Evolutionary conservation across 768 basidiomycete genomes (phyloP).

Genomic region (Suillus alpinus): DNA sequence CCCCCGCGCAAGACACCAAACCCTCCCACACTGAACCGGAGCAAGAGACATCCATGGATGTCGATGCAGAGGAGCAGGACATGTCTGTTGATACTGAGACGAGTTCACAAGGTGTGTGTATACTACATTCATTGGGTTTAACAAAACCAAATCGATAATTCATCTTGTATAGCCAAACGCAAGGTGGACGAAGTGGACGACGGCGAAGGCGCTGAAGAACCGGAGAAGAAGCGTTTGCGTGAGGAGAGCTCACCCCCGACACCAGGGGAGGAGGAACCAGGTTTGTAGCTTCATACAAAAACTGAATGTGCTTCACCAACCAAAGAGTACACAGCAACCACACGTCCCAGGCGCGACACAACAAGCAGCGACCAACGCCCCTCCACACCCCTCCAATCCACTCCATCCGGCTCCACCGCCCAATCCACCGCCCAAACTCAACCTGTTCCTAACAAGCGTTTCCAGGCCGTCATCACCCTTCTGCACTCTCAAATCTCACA

Average conservation of each 20-base stretch:
- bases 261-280: slow-evolving; percentile 61
- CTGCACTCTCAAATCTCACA: slow-evolving; percentile 80
- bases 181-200: slow-evolving; percentile 59
- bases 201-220: slow-evolving; percentile 37
- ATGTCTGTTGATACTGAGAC: neutral
- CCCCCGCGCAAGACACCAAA: slow-evolving; percentile 10
- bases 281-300: slow-evolving; percentile 22
- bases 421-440: neutral
- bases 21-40: slow-evolving; percentile 34
- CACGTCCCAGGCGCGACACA: slow-evolving; percentile 17
- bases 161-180: slow-evolving; percentile 50
- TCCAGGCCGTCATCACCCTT: slow-evolving; percentile 79
- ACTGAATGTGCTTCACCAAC: neutral
- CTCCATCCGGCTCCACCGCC: neutral
- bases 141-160: neutral
- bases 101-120: neutral
- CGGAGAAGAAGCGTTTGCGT: slow-evolving; percentile 56
- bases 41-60: slow-evolving; percentile 23
- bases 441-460: slow-evolving; percentile 54
- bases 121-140: neutral
- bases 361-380: slow-evolving; percentile 16
- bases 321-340: slow-evolving; percentile 5
- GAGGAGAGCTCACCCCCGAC: slow-evolving; percentile 59
- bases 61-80: slow-evolving; percentile 9
- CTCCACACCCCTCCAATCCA: slow-evolving; percentile 16